Evolutionary conservation across 2,329 filamentous ascomycete genomes (phyloP).

Genomic region (Ophiocordyceps sinensis): DNA sequence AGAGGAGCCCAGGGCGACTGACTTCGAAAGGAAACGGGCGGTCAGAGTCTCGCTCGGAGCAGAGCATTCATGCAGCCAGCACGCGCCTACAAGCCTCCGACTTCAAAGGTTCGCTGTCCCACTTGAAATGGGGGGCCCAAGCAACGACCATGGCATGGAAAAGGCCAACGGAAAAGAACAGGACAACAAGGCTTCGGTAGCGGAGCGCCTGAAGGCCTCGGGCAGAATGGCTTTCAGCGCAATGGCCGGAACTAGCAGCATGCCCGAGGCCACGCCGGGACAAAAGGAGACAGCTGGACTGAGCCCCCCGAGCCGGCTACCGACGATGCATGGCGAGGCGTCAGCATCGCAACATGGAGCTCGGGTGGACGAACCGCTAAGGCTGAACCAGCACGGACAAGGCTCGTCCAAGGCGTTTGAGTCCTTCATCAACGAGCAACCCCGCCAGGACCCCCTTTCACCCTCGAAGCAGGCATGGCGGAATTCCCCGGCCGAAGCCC

Average conservation of each 20-base stretch:
- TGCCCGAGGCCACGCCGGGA: slow-evolving; percentile 5
- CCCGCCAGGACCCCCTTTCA: neutral
- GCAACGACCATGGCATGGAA: slow-evolving; percentile 1
- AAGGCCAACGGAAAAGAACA: slow-evolving; percentile 4
- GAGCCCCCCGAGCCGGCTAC: neutral
- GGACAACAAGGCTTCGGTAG: slow-evolving; percentile 4
- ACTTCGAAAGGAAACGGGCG: too few relatives aligned
- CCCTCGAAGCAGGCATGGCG: neutral
- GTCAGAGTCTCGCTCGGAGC: too few relatives aligned
- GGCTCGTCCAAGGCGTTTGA: slow-evolving; percentile 1
- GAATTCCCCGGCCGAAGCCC: neutral
- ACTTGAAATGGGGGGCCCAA: too few relatives aligned
- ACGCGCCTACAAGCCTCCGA: too few relatives aligned
- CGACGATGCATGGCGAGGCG: neutral
- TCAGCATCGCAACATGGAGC: neutral
- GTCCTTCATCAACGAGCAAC: neutral
- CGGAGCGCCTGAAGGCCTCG: slow-evolving; percentile 13
- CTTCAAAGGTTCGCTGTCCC: too few relatives aligned
- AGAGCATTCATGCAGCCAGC: too few relatives aligned
- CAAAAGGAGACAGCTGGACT: slow-evolving; percentile 7
- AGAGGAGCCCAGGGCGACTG: too few relatives aligned
- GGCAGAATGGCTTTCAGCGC: slow-evolving; percentile 12
- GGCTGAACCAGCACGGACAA: neutral
- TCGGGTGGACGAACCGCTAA: neutral
- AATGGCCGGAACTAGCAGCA: slow-evolving; percentile 6